Evolutionary conservation across 2,329 filamentous ascomycete genomes (phyloP).

Genomic region (Epichloe brachyelytri): DNA sequence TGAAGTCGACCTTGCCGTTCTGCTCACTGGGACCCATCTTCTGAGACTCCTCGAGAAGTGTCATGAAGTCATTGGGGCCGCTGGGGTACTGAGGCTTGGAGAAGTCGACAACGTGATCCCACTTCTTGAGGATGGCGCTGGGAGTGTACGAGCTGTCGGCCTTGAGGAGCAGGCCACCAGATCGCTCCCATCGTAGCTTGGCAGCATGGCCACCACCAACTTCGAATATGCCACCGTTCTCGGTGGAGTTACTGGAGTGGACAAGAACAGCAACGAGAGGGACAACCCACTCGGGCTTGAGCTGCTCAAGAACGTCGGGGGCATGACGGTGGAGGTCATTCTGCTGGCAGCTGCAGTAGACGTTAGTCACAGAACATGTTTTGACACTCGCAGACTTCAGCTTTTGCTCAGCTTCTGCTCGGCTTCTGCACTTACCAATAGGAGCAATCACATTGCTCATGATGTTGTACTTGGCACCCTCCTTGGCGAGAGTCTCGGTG

Average conservation of each 20-base stretch:
- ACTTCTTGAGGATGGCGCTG: conserved; percentile 76
- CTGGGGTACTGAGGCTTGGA: conserved; percentile 65
- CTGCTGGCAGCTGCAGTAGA: conserved; percentile 61
- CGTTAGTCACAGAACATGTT: not conserved
- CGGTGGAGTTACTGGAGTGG: conserved; percentile 69
- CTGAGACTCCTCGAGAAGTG: conserved; percentile 69
- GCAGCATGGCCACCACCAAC: conserved; percentile 84
- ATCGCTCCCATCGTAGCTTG: conserved; percentile 91
- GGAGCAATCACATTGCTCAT: conserved; percentile 89
- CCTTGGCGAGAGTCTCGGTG: conserved; percentile 94
- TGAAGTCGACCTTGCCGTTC: conserved; percentile 67
- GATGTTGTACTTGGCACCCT: conserved; percentile 97
- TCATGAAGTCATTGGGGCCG: conserved; percentile 79
- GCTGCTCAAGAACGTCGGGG: conserved; percentile 73
- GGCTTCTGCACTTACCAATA: conserved; percentile 36
- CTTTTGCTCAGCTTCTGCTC: too few species aligned
- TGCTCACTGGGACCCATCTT: conserved; percentile 61
- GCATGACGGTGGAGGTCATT: conserved; percentile 94
- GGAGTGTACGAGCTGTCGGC: conserved; percentile 81
- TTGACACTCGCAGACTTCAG: too few species aligned
- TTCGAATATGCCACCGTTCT: conserved; percentile 87
- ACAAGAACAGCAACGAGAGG: conserved; percentile 81
- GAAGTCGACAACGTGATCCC: conserved; percentile 80
- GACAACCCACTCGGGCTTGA: conserved; percentile 91
- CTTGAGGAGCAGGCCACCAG: conserved; percentile 78